A percentile compares a stretch with the other conserved stretches of the same genome.
Conservation (phyloP, 1,284 basidiomycete species). For the Ceratobasidium sp. region DNA sequence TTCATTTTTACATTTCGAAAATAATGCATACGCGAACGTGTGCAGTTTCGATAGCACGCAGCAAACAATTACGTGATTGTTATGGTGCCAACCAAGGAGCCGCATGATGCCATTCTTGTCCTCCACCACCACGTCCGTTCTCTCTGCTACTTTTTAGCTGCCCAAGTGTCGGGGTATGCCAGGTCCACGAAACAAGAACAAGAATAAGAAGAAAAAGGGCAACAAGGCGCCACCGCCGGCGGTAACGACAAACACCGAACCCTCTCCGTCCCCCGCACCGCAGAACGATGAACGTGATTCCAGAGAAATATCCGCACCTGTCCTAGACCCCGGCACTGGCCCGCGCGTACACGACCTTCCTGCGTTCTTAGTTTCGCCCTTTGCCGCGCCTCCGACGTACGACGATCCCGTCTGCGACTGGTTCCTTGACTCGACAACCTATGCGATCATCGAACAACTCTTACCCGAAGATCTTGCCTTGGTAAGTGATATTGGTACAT, state of each 20-base stretch:
- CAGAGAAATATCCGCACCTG: conserved; percentile 56
- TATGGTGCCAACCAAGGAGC: background rate
- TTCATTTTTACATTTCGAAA: background rate
- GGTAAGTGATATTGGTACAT: conserved; percentile 53
- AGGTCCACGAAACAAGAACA: conserved; percentile 56
- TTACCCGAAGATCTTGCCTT: conserved; percentile 72
- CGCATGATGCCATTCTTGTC: conserved; percentile 2
- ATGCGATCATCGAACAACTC: conserved; percentile 52
- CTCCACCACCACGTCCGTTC: background rate
- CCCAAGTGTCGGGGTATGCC: conserved; percentile 50
- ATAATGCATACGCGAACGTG: background rate
- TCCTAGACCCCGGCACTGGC: conserved; percentile 76
- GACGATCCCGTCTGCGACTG: conserved; percentile 54
- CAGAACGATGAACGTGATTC: conserved; percentile 20
- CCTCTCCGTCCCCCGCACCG: conserved; percentile 10
- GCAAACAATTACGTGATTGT: conserved; percentile 32
- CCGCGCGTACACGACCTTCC: conserved; percentile 68
- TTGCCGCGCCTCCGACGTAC: conserved; percentile 65
- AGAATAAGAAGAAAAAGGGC: conserved; percentile 51
- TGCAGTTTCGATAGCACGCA: background rate
- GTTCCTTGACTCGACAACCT: conserved; percentile 29
- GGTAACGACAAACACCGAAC: background rate
- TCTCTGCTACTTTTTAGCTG: background rate
- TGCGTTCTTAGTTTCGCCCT: conserved; percentile 66
- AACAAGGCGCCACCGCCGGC: conserved; percentile 48